phyloP scores from a whole-genome alignment of 2,329 filamentous ascomycete genomes.

The Neocatenulostroma microsporum region DNA sequence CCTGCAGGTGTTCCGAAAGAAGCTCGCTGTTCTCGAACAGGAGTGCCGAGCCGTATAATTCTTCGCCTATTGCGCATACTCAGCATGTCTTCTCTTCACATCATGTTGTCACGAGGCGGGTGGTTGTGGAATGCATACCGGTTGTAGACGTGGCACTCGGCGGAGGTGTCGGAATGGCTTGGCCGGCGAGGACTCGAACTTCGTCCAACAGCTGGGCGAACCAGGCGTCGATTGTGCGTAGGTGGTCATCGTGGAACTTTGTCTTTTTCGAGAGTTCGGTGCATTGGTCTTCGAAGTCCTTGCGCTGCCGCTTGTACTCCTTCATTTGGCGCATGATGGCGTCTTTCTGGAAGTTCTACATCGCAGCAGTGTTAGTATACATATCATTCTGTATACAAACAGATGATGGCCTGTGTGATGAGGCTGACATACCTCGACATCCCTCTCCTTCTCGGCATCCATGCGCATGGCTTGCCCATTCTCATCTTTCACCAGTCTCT shows the following conservation, averaged over 20 bases:
- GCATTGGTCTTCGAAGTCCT: slow-evolving; percentile 69
- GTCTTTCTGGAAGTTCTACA: slow-evolving; percentile 84
- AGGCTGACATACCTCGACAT: slow-evolving; percentile 61
- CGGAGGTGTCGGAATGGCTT: slow-evolving; percentile 27
- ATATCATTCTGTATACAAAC: too few species aligned
- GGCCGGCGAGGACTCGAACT: slow-evolving; percentile 36
- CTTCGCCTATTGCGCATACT: slow-evolving; percentile 26
- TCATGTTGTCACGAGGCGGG: slow-evolving; percentile 15
- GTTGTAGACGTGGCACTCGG: slow-evolving; percentile 21
- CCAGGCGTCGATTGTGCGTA: slow-evolving; percentile 87
- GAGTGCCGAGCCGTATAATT: slow-evolving; percentile 43
- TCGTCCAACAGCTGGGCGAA: slow-evolving; percentile 65
- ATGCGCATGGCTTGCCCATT: slow-evolving; percentile 66
- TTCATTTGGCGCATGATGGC: slow-evolving; percentile 96
- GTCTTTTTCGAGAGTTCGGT: slow-evolving; percentile 71
- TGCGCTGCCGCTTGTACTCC: slow-evolving; percentile 89
- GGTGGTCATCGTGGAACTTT: slow-evolving; percentile 81
- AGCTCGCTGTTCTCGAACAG: slow-evolving; percentile 48
- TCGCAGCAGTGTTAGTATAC: slow-evolving; percentile 1
- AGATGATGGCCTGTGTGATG: slow-evolving; percentile 5
- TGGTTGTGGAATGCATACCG: slow-evolving; percentile 19
- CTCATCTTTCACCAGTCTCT: slow-evolving; percentile 70
- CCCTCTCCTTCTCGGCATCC: slow-evolving; percentile 58
- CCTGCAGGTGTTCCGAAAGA: slow-evolving; percentile 73
- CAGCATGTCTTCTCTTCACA: slow-evolving; percentile 24